Percentiles rank a stretch among this genome's conserved stretches.
Conservation (phyloP, 768 basidiomycete genomes). For the Pholiota molesta region DNA sequence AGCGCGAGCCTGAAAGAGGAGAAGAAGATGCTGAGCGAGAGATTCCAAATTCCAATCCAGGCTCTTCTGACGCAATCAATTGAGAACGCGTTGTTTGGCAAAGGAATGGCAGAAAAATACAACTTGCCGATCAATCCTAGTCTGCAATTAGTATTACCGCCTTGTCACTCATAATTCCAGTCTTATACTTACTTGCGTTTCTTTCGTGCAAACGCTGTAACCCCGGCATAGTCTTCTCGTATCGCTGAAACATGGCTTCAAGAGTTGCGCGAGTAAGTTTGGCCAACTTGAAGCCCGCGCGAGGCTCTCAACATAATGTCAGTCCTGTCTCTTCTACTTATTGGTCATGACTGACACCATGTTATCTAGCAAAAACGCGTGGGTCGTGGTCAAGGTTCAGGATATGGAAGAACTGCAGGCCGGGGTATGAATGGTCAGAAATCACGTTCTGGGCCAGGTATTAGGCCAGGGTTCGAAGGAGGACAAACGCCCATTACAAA, state of each 20-base stretch:
- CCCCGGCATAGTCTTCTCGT: not conserved
- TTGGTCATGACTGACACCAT: not conserved
- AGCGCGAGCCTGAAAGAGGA: too few relatives aligned
- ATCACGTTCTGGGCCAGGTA: constrained; percentile 86
- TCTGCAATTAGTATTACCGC: too few relatives aligned
- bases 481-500: constrained; percentile 95
- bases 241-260: constrained; percentile 34
- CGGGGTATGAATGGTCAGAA: constrained; percentile 97
- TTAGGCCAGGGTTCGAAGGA: constrained; percentile 88
- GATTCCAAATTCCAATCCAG: too few relatives aligned
- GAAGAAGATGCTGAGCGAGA: too few relatives aligned
- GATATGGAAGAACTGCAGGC: constrained; percentile 90
- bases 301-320: constrained; percentile 71
- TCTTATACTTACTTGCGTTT: not conserved
- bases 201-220: not conserved
- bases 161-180: not conserved
- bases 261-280: constrained; percentile 53
- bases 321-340: constrained; percentile 6
- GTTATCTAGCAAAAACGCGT: constrained; percentile 83
- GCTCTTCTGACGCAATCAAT: not conserved
- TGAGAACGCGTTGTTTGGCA: constrained; percentile 10
- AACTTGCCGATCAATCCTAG: not conserved
- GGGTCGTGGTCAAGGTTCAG: constrained; percentile 91
- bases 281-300: constrained; percentile 75
- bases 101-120: constrained; percentile 2